Conservation (phyloP, 2,329 filamentous ascomycete genomes). For the Graphilbum ipis-grandicollis region DNA sequence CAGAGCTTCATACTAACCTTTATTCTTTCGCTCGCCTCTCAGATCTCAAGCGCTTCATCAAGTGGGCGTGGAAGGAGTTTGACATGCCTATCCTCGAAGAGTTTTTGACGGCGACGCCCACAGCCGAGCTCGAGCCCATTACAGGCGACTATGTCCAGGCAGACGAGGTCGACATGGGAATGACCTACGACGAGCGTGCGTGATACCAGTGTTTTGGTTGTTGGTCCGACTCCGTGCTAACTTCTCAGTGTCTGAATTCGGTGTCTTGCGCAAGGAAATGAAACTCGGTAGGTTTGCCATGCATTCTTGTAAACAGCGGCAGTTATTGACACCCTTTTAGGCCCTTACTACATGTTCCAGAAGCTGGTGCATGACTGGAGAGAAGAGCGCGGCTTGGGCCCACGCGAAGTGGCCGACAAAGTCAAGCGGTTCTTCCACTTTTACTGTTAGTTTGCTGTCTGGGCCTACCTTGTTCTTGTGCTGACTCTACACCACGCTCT, state of each 20-base stretch:
- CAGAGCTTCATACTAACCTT: too few relatives aligned
- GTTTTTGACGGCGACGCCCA: conserved; percentile 47
- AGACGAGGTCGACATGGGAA: conserved; percentile 34
- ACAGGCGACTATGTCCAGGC: conserved; percentile 38
- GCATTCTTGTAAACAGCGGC: background rate
- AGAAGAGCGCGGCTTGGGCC: conserved; percentile 16
- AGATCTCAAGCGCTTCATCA: conserved; percentile 55
- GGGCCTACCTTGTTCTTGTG: background rate
- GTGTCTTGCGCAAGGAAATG: conserved; percentile 24
- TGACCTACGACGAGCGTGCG: conserved; percentile 27
- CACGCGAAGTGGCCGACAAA: conserved; percentile 26
- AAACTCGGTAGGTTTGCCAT: conserved; percentile 19
- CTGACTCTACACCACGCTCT: background rate
- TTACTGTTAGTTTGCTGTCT: conserved; percentile 18
- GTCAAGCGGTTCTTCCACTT: conserved; percentile 29
- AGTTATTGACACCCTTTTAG: background rate
- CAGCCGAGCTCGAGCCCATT: conserved; percentile 47
- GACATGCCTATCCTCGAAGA: conserved; percentile 44
- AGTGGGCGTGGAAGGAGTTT: conserved; percentile 42
- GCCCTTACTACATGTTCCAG: conserved; percentile 26
- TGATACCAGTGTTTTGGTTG: background rate
- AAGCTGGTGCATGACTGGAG: conserved; percentile 28
- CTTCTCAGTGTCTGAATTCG: conserved; percentile 11
- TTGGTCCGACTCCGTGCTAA: background rate
- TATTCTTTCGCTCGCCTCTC: conserved; percentile 13